A percentile compares a stretch with the other conserved stretches of the same genome.
phyloP scores from a whole-genome alignment of 2,329 filamentous ascomycete genomes.

The Alternaria angustiovoidea region DNA sequence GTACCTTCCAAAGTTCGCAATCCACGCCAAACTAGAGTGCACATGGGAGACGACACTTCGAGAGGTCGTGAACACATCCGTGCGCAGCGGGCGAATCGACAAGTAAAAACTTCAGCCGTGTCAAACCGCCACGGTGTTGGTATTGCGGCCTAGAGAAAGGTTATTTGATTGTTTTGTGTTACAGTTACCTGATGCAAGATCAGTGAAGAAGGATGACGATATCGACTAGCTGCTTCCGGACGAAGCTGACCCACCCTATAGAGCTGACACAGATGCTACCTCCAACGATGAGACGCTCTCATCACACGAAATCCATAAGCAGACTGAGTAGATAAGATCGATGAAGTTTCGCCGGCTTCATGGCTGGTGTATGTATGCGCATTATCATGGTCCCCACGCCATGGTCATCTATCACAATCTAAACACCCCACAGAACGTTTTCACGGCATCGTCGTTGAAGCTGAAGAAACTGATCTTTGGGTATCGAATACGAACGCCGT shows the following conservation, averaged over 20 bases:
- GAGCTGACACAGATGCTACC: neutral
- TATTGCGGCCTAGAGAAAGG: too few species aligned
- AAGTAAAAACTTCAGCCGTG: too few species aligned
- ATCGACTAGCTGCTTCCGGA: neutral
- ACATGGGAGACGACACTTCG: too few species aligned
- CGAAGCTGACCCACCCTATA: neutral
- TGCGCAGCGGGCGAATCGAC: too few species aligned
- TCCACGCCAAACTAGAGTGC: too few species aligned
- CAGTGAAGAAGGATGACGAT: neutral
- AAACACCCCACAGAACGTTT: neutral
- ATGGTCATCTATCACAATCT: neutral
- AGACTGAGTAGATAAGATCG: neutral
- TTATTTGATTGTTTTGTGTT: neutral
- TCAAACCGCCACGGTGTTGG: too few species aligned
- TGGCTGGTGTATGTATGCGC: neutral
- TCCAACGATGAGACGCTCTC: neutral
- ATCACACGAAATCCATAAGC: neutral
- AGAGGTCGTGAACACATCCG: too few species aligned
- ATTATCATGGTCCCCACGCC: neutral
- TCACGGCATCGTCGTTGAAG: neutral
- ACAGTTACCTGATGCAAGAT: neutral
- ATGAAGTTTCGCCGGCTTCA: neutral
- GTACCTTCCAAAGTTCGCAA: too few species aligned
- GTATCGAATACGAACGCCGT: conserved; percentile 23
- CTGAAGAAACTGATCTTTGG: conserved; percentile 22